Base-by-base conservation (phyloP, 2,329 filamentous ascomycete species). In the Penicillium sp. region DNA sequence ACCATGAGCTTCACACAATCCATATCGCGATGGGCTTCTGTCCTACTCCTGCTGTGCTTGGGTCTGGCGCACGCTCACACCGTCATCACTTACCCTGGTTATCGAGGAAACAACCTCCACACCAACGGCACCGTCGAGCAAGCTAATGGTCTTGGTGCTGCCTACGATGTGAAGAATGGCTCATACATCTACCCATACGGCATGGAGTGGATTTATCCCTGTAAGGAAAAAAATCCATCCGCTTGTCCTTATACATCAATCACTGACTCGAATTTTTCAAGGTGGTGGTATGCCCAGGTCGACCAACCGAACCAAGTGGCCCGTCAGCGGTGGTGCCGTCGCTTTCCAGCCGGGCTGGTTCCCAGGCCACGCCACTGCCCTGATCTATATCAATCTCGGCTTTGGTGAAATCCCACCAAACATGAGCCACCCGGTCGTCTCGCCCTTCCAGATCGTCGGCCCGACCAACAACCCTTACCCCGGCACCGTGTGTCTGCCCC, bases 281-380 rank as follows among this genome's bases (percentile, higher is more conserved):
- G 93, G 93, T 72, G 94, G 94, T 57, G 94, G 94, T 60, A 86
- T 93, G 79, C 80, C 81, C 46, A 83, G 85, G 38, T 89, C 90
- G 0, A 82, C 76, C 44, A 97, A 99, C 78, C 87, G 93, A 61
- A 96, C 94, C 15, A 90, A 88, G 78, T 97, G 94, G 94, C 92
- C 94, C 16, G 82, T 91, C 49, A 84, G 78, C 31, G 94, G 94
- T 65, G 94, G 94, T 60, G 91, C 92, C n/a, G 70, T 99, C 59
- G 84, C 91, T 49, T 83, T 97, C 68, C 93, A 97, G 71, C 94
- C 94, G 0, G 94, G 93, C 69, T 97, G 94, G 94, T 97, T 97
- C 80, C 86, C 87, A 57, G 94, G 94, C 62, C 94, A 97, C 74
- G 75, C 84, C 36, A 87, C 85, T 6, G 93, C 92, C 19, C 84